Evolutionary conservation across 352 stramenopile species (phyloP).

Genomic region (Phytophthora podocarpi): DNA sequence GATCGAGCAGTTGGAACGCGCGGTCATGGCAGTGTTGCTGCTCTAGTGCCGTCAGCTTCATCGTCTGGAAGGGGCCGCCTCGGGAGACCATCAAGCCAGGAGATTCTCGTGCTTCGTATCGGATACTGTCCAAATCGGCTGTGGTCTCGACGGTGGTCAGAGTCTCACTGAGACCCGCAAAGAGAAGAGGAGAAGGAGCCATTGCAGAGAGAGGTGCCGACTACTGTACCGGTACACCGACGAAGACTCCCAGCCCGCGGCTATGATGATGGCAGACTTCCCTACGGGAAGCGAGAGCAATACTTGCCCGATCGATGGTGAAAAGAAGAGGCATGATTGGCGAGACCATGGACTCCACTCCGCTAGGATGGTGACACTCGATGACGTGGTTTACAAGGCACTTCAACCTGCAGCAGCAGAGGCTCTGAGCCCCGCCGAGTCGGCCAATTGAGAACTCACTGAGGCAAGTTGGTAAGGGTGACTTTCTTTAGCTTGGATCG

Average conservation of each 20-base stretch:
- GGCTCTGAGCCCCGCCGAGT: no score
- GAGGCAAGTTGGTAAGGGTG: no score
- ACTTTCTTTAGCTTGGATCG: no score
- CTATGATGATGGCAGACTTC: conserved; percentile 23
- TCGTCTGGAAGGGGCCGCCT: conserved; percentile 3
- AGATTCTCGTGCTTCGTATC: no score
- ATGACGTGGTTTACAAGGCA: conserved; percentile 12
- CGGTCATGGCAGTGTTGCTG: conserved; percentile 22
- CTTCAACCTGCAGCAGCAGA: not conserved
- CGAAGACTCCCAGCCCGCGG: conserved; percentile 8
- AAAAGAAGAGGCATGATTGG: conserved; percentile 7
- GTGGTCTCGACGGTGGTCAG: not conserved
- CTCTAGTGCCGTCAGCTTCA: conserved; percentile 19
- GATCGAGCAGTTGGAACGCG: conserved; percentile 30
- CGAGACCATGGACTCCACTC: conserved; percentile 2
- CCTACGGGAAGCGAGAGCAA: not conserved
- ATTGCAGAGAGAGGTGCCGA: not conserved
- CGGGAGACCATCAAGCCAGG: conserved; percentile 10
- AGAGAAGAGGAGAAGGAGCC: no score
- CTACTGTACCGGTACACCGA: conserved; percentile 3
- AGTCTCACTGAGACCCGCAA: not conserved
- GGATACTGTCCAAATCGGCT: not conserved
- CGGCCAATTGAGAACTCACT: not conserved
- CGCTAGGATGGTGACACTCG: not conserved
- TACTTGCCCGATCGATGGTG: conserved; percentile 12